These are phyloP conservation scores for Teratosphaeria destructans DNA, from an alignment of 2,329 filamentous ascomycete genomes.

Conservation along the genomic window DNA sequence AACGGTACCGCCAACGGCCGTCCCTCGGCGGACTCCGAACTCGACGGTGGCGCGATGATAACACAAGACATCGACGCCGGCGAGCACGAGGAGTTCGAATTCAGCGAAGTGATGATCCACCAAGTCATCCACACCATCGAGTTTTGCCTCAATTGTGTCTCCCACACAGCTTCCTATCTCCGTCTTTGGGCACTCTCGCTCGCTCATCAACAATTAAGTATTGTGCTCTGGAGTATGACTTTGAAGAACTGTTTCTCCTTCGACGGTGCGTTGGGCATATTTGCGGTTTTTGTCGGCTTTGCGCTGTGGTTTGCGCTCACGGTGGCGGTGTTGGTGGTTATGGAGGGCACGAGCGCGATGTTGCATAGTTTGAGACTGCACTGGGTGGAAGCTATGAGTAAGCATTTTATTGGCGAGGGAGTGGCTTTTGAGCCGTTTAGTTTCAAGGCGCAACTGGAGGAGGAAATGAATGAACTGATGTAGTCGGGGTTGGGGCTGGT, in stretches of 20 bases:
- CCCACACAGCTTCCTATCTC: constrained; percentile 95
- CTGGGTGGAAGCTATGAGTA: constrained; percentile 97
- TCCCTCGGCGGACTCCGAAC: constrained; percentile 57
- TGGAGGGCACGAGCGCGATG: constrained; percentile 96
- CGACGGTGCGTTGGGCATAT: constrained; percentile 52
- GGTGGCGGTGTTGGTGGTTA: constrained; percentile 71
- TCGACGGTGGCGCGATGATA: constrained; percentile 78
- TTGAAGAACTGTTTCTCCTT: constrained; percentile 63
- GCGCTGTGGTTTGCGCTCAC: constrained; percentile 83
- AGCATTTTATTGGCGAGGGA: constrained; percentile 88
- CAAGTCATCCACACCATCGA: constrained; percentile 98
- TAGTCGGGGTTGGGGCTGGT: background rate
- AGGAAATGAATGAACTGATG: constrained; percentile 45
- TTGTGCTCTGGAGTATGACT: constrained; percentile 96
- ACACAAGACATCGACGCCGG: constrained; percentile 63
- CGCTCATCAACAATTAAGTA: constrained; percentile 92
- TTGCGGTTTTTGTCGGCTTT: constrained; percentile 75
- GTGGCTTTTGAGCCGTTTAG: constrained; percentile 76
- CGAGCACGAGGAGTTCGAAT: constrained; percentile 89
- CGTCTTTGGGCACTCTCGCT: constrained; percentile 96
- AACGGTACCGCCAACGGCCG: constrained; percentile 40
- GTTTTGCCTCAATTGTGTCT: constrained; percentile 98
- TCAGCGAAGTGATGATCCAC: constrained; percentile 95
- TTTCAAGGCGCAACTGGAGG: constrained; percentile 73
- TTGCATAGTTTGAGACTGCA: constrained; percentile 82